These are phyloP conservation scores for Suillus subluteus DNA, from an alignment of 768 basidiomycete species.

Conservation along the genomic window DNA sequence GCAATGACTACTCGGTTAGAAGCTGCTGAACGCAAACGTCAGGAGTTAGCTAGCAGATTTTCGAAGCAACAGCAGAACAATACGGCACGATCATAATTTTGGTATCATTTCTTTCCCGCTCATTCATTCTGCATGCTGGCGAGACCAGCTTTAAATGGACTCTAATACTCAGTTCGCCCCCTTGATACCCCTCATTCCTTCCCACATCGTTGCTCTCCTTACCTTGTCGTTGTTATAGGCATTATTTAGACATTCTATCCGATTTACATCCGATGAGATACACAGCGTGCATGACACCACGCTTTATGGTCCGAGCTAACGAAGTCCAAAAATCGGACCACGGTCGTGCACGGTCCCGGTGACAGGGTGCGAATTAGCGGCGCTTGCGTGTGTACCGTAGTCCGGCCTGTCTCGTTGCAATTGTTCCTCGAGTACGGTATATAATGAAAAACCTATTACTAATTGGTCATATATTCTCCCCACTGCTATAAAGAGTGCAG, in stretches of 20 bases:
- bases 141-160: conserved; percentile 1
- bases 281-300: not conserved
- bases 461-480: conserved; percentile 13
- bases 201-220: conserved; percentile 7
- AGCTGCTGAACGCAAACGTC: conserved; percentile 68
- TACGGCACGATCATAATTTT: conserved; percentile 13
- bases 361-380: conserved; percentile 5
- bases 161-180: not conserved
- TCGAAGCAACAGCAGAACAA: conserved; percentile 15
- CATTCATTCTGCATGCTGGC: not conserved
- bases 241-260: conserved; percentile 11
- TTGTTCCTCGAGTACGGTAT: not conserved
- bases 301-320: conserved; percentile 6
- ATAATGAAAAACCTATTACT: not conserved
- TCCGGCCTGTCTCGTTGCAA: not conserved
- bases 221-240: conserved; percentile 3
- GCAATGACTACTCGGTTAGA: conserved; percentile 77
- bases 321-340: not conserved
- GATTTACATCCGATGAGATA: conserved; percentile 11
- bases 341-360: not conserved
- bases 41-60: conserved; percentile 46
- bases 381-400: not conserved
- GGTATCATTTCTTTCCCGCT: not conserved
- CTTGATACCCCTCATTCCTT: conserved; percentile 9
- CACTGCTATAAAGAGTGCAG: conserved; percentile 14